Evolutionary conservation across 1,139 yeast genomes (phyloP).

Genomic region (Dujonia santamariae): DNA sequence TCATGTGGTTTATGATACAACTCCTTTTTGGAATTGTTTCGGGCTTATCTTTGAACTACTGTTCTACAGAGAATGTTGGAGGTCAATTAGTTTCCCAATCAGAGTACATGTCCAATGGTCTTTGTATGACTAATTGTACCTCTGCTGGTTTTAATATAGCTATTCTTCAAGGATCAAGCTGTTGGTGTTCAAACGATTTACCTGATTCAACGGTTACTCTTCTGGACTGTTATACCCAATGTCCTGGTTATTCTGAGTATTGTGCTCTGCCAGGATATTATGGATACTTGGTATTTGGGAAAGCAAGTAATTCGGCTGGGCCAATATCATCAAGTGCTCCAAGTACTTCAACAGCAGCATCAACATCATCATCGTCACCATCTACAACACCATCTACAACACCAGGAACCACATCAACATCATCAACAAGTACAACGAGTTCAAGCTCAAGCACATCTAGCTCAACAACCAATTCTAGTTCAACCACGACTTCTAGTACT

Average conservation of each 20-base stretch:
- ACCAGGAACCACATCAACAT: constrained; percentile 9
- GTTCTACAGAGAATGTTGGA: constrained; percentile 45
- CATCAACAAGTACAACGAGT: constrained; percentile 4
- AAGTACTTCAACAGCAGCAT: constrained; percentile 9
- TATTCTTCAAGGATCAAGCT: constrained; percentile 45
- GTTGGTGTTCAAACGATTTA: constrained; percentile 60
- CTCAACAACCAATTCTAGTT: constrained; percentile 11
- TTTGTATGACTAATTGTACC: constrained; percentile 46
- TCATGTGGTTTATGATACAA: neutral
- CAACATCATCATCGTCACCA: constrained; percentile 6
- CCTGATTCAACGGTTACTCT: constrained; percentile 38
- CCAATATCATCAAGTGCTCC: constrained; percentile 15
- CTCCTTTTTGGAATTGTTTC: neutral
- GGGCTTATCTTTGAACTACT: constrained; percentile 14
- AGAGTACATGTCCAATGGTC: constrained; percentile 51
- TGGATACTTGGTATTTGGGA: constrained; percentile 35
- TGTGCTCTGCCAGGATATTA: constrained; percentile 33
- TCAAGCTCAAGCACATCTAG: constrained; percentile 11
- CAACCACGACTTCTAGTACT: constrained; percentile 5
- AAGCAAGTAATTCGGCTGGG: constrained; percentile 12
- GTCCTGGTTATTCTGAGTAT: constrained; percentile 49
- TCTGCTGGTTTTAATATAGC: constrained; percentile 47
- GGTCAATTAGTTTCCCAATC: constrained; percentile 16
- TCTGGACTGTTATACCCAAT: constrained; percentile 40
- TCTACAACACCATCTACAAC: constrained; percentile 10